Percentiles rank a stretch among this genome's conserved stretches.
Evolutionary conservation across 176 grass and related monocot genomes (phyloP).

Genomic region (Carex cristatella): DNA sequence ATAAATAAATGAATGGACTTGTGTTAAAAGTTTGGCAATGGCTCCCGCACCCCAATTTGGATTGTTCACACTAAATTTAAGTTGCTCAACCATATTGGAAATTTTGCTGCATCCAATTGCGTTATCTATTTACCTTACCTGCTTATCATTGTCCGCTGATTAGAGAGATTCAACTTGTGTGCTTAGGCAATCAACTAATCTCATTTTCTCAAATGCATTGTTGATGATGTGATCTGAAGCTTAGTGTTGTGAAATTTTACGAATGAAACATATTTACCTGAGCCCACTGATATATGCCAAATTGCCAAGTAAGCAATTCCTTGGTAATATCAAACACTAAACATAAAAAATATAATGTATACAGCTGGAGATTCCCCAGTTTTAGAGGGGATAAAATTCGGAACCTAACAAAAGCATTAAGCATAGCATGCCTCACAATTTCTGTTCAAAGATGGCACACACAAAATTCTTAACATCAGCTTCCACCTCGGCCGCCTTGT

Average conservation of each 20-base stretch:
- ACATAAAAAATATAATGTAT: too few relatives aligned
- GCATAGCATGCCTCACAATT: conserved; percentile 5
- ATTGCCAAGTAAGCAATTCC: too few relatives aligned
- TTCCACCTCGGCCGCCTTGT: conserved; percentile 45
- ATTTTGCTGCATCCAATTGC: background rate
- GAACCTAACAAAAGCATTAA: background rate
- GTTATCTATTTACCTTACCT: background rate
- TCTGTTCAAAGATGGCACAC: conserved; percentile 8
- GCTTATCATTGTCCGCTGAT: background rate
- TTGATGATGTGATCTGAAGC: background rate
- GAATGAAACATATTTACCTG: too few relatives aligned
- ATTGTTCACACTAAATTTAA: background rate
- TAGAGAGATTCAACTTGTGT: background rate
- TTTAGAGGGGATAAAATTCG: too few relatives aligned
- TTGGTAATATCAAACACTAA: too few relatives aligned
- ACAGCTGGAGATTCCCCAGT: too few relatives aligned
- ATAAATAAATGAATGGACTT: background rate
- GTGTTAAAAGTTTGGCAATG: background rate
- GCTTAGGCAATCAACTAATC: background rate
- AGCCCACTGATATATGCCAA: too few relatives aligned
- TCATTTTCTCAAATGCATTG: background rate
- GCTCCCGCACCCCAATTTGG: background rate
- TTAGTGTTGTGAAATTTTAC: background rate
- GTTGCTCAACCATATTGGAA: background rate
- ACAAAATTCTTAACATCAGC: conserved; percentile 56